A percentile compares a stretch with the other conserved stretches of the same genome.
Evolutionary conservation across 2,329 filamentous ascomycete genomes (phyloP).

Genomic region (Pestalotiopsis sp.): DNA sequence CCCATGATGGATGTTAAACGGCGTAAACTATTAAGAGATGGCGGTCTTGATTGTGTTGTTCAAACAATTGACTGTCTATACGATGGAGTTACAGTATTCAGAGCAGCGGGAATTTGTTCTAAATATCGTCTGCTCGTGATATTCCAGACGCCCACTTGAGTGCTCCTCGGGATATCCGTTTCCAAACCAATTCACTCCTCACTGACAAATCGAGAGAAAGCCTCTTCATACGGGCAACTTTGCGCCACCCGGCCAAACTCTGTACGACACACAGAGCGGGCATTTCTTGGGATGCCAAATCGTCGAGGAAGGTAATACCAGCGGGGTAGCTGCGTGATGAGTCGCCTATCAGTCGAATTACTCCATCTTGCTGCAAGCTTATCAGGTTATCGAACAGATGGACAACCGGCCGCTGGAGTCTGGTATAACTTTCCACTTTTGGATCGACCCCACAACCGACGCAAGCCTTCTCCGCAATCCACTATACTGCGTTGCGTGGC

Average conservation of each 20-base stretch:
- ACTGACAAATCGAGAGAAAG: not conserved
- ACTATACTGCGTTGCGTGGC: too few relatives aligned
- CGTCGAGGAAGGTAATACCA: not conserved
- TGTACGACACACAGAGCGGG: not conserved
- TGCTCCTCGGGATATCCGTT: not conserved
- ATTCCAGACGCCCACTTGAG: not conserved
- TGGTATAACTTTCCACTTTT: constrained; percentile 9
- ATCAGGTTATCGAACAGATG: not conserved
- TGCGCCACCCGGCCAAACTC: not conserved
- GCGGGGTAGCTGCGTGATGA: not conserved
- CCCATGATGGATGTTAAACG: constrained; percentile 3
- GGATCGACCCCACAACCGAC: not conserved
- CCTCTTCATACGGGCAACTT: not conserved
- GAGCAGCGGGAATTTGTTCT: not conserved
- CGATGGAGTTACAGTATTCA: not conserved
- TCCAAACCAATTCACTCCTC: not conserved
- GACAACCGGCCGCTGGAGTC: not conserved
- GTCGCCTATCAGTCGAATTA: not conserved
- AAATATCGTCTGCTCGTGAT: not conserved
- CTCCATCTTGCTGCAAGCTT: not conserved
- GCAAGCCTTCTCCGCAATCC: not conserved
- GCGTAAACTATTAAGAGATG: not conserved
- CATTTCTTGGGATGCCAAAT: not conserved
- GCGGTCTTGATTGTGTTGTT: not conserved
- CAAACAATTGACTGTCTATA: not conserved